These are phyloP conservation scores for Pestalotiopsis sp. DNA, from an alignment of 2,329 filamentous ascomycete species.

Conservation along the genomic window DNA sequence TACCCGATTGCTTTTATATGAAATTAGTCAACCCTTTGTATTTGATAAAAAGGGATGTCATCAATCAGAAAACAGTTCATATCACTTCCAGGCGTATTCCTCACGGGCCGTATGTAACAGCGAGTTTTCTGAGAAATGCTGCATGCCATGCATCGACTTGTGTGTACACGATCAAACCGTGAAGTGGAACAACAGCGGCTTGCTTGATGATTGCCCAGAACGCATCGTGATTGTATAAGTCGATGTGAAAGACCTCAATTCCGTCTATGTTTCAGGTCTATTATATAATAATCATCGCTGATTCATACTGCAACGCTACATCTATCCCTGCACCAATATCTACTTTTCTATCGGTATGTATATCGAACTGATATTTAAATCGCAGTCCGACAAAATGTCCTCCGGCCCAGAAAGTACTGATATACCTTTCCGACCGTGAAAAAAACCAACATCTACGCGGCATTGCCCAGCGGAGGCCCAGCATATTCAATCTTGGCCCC, in stretches of 20 bases:
- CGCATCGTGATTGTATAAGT: too few species aligned
- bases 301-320: not conserved
- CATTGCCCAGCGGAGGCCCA: not conserved
- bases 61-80: not conserved
- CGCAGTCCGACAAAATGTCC: not conserved
- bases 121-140: too few species aligned
- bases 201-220: too few species aligned
- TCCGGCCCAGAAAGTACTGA: too few species aligned
- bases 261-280: not conserved
- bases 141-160: too few species aligned
- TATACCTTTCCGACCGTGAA: not conserved
- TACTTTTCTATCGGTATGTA: conserved; percentile 4
- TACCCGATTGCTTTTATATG: conserved; percentile 8
- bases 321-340: not conserved
- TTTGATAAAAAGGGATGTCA: not conserved
- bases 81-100: not conserved
- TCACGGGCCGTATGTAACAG: not conserved
- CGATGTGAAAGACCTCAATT: not conserved
- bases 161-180: too few species aligned
- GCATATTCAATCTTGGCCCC: conserved; percentile 31
- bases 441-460: not conserved
- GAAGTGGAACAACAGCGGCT: too few species aligned
- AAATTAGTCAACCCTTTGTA: not conserved
- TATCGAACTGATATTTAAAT: not conserved
- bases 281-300: not conserved